Base-by-base conservation (phyloP, 306 rosid species). In the Vachellia pachyceras region DNA sequence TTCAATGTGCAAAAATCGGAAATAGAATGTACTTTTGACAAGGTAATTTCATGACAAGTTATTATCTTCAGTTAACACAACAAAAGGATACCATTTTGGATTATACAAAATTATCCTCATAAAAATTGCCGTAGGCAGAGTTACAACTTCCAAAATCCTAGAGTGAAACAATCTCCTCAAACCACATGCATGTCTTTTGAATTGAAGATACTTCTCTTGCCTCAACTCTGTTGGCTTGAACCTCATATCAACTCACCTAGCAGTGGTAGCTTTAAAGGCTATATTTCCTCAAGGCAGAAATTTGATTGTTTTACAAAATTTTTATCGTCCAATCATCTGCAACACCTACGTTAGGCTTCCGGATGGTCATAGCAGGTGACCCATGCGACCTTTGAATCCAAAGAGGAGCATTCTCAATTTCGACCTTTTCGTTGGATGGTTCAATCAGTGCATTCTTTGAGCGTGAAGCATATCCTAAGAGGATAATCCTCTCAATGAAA, bases 291-390 rank as follows among this genome's bases (percentile, higher is more conserved):
- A 23, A 60, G 54, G 46, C 40, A 54, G 50, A 55, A 79, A 41
- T 37, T 60, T 3, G 12, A 70, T 11, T 7, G 50, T 40, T 63
- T 79, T 82, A 93, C 88, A 82, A 81, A 86, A 93, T 3, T 77
- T 87, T 86, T 58, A 95, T 79, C 1, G 91, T 82, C 99, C 99
- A 95, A 79, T 90, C 92, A 80, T 91, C 94, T 6, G 80, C 89
- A 73, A 93, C 75, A 63, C 75, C 88, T 49, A 95, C 87, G 77
- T 87, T 88, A 52, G 99, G 99, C 83, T 87, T 93, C 6, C 99
- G 91, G 79, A 93, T 85, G 23, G 99, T 91, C 65, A 73, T 10
- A n/a, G 80, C 86, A 10, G 85, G 78, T 2, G 87, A 69, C 11
- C 85, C 74, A 14, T n/a, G 84, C 45, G 79, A 75, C 77, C 89